Conservation (phyloP, 1,284 basidiomycete genomes). For the Trichosporon sp. region DNA sequence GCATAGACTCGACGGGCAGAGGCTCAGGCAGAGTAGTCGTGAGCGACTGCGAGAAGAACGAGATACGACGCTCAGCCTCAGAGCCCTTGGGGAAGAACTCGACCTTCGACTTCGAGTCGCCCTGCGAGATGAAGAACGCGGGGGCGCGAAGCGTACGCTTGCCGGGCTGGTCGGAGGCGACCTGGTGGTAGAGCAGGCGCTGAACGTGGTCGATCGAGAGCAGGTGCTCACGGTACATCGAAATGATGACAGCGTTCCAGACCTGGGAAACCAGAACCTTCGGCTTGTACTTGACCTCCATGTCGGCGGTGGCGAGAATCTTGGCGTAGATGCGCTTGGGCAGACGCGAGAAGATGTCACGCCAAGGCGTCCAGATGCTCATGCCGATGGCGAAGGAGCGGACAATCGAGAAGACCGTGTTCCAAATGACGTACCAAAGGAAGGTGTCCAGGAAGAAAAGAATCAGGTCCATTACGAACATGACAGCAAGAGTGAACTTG, state of each 20-base stretch:
- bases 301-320: constrained; percentile 82
- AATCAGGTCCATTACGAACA: constrained; percentile 93
- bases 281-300: constrained; percentile 96
- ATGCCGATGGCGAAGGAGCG: constrained; percentile 87
- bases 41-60: constrained; percentile 93
- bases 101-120: constrained; percentile 73
- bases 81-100: constrained; percentile 91
- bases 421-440: constrained; percentile 94
- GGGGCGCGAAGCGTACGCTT: constrained; percentile 86
- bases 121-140: constrained; percentile 91
- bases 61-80: constrained; percentile 91
- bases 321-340: constrained; percentile 96
- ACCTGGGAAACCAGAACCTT: constrained; percentile 97
- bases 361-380: constrained; percentile 97
- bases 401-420: constrained; percentile 87
- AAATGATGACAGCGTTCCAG: constrained; percentile 98
- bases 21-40: constrained; percentile 87
- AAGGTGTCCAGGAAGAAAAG: constrained; percentile 97
- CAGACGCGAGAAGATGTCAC: constrained; percentile 86
- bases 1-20: constrained; percentile 92
- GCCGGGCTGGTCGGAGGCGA: constrained; percentile 77
- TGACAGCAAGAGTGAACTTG: constrained; percentile 87
- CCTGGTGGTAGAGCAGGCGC: constrained; percentile 90
- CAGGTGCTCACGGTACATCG: constrained; percentile 98
- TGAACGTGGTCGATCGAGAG: constrained; percentile 94